Base-by-base conservation (phyloP, 768 basidiomycete genomes). In the Kwoniella botswanensis region DNA sequence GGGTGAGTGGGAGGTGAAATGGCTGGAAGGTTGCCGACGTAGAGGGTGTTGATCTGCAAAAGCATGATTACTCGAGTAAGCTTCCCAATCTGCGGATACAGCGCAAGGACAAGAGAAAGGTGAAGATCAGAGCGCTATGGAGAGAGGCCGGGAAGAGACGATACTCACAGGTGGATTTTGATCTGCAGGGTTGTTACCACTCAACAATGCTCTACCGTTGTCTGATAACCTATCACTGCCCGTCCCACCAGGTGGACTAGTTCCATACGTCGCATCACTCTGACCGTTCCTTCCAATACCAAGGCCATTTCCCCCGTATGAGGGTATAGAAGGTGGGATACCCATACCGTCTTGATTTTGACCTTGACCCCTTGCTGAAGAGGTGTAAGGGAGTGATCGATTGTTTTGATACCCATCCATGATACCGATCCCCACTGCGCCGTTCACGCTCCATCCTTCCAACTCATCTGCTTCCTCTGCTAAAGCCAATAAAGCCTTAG, bases 1-100 rank as follows among this genome's bases (percentile, higher is more conserved):
- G 92, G 89, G 76, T 89, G 90, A 2, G 92, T 75, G 1, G 82
- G 78, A 2, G 90, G 87, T 24, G 90, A 88, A 42, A 90, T 88
- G 4, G 92, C 92, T 2, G 96, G 97, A 69, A 99, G 85, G 77
- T 98, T 98, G 56, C 97, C 97, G n/a, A 99, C 94, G 80, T 98
- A 98, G n/a, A 99, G 87, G 0, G 97, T 99, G 79, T 97, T 98
- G 84, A 98, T 98, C 88, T 91, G 72, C 35, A 22, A 35, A 24
- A 26, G 15, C 26, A 35, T 43, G 7, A 44, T 35, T 43, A 22
- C 2, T 50, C 26, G 46, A 50, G 35, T 65, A 26, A 75, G 22
- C 62, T 46, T 3, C 35, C 35, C 35, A 35, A 35, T 9, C 35
- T 7, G 35, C 35, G 35, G 35, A 50, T 42, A n/a, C 41, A 43